Percentiles rank a stretch among this genome's conserved stretches.
Conservation (phyloP, 2,329 filamentous ascomycete species). For the Proliferodiscus dingleyae region DNA sequence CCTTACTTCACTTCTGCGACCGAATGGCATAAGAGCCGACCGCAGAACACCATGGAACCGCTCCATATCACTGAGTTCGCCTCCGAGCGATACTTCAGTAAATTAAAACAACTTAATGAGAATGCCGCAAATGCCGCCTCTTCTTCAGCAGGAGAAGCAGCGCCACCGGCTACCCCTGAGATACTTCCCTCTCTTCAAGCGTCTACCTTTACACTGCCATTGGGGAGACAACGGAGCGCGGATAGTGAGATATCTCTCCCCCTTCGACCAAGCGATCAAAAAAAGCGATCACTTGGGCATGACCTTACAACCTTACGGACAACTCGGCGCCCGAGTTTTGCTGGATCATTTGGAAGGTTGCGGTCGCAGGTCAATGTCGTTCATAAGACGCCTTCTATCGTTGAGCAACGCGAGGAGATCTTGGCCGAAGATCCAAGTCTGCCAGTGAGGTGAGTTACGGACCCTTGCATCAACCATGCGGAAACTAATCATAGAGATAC, state of each 20-base stretch:
- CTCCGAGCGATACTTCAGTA: constrained; percentile 59
- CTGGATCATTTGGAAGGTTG: constrained; percentile 29
- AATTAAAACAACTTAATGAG: constrained; percentile 50
- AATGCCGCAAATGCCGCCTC: constrained; percentile 33
- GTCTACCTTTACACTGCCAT: constrained; percentile 28
- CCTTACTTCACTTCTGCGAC: constrained; percentile 21
- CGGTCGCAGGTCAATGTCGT: constrained; percentile 28
- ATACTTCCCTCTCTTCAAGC: constrained; percentile 13
- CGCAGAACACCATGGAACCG: constrained; percentile 48
- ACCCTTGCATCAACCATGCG: not conserved
- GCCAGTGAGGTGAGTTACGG: constrained; percentile 18
- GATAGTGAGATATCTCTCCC: constrained; percentile 19
- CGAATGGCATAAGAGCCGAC: constrained; percentile 28
- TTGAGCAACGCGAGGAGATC: constrained; percentile 26
- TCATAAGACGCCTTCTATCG: constrained; percentile 25
- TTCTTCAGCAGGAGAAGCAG: constrained; percentile 27
- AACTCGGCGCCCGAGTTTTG: constrained; percentile 30
- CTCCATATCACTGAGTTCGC: constrained; percentile 62
- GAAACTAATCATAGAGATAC: constrained; percentile 10
- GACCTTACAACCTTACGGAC: constrained; percentile 28
- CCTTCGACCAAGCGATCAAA: constrained; percentile 27
- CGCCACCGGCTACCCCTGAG: constrained; percentile 4
- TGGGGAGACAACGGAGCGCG: constrained; percentile 25
- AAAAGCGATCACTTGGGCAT: constrained; percentile 31
- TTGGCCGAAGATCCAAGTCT: constrained; percentile 23